Conservation (phyloP, 352 stramenopile species). For the Blastocystis sp. region DNA sequence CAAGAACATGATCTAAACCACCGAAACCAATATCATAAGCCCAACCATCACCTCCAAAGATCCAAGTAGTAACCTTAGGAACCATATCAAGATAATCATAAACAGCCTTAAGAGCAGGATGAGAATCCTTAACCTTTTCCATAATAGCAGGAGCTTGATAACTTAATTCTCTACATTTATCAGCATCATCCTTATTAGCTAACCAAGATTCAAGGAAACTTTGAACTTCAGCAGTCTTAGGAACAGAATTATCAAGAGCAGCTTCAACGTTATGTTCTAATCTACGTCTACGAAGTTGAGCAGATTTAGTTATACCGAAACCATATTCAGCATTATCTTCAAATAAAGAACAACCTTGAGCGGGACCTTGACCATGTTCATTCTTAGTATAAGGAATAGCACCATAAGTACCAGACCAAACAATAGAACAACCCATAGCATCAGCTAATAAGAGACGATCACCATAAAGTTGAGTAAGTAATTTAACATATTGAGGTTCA, state of each 20-base stretch:
- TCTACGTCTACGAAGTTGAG: constrained; percentile 44
- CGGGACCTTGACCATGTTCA: constrained; percentile 42
- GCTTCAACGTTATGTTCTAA: constrained; percentile 45
- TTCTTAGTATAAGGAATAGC: constrained; percentile 43
- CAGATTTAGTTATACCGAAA: constrained; percentile 39
- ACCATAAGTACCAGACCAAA: constrained; percentile 45
- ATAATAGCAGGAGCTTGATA: constrained; percentile 41
- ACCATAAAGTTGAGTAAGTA: constrained; percentile 51
- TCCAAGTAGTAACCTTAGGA: constrained; percentile 50
- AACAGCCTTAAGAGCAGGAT: constrained; percentile 42
- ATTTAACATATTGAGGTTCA: constrained; percentile 49
- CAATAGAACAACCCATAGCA: constrained; percentile 48
- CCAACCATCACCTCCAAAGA: constrained; percentile 52
- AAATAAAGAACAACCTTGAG: constrained; percentile 48
- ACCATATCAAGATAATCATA: constrained; percentile 50
- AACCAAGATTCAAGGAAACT: constrained; percentile 49
- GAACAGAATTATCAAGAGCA: constrained; percentile 9
- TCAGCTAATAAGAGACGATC: constrained; percentile 52
- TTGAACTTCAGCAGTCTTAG: constrained; percentile 43
- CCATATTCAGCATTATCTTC: constrained; percentile 50
- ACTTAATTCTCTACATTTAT: constrained; percentile 46
- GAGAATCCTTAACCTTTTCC: constrained; percentile 33
- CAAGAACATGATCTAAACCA: constrained; percentile 50
- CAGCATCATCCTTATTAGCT: constrained; percentile 48
- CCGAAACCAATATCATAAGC: constrained; percentile 52